These are phyloP conservation scores for Triticum urartu DNA, from an alignment of 176 grass and related monocot species.

Conservation along the genomic window DNA sequence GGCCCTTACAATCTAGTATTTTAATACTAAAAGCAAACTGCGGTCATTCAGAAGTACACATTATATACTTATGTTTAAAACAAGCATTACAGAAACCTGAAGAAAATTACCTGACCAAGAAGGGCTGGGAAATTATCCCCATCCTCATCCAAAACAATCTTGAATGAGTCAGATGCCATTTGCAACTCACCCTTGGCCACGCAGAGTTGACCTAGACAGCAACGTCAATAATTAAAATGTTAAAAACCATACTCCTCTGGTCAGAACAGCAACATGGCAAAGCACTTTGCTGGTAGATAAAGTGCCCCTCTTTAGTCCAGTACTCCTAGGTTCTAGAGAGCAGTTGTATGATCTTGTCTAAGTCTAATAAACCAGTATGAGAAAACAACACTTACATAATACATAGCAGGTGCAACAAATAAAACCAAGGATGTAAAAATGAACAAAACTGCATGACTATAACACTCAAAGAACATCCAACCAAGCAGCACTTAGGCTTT, in stretches of 20 bases:
- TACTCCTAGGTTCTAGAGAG: background rate
- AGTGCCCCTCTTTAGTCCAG: background rate
- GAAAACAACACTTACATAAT: background rate
- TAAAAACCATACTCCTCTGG: background rate
- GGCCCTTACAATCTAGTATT: background rate
- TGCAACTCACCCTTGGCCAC: constrained; percentile 82
- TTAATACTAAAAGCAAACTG: constrained; percentile 17
- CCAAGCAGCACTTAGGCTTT: background rate
- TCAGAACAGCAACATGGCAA: constrained; percentile 5
- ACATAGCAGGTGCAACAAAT: background rate
- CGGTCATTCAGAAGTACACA: background rate
- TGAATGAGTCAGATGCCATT: constrained; percentile 76
- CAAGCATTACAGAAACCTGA: constrained; percentile 24
- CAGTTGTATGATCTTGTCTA: background rate
- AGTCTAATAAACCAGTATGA: background rate
- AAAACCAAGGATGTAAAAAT: background rate
- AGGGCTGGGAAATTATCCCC: constrained; percentile 79
- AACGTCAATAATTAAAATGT: constrained; percentile 22
- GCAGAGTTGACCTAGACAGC: constrained; percentile 76
- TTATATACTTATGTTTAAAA: background rate
- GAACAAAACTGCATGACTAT: background rate
- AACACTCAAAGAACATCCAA: background rate
- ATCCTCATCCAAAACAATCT: constrained; percentile 86
- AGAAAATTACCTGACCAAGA: constrained; percentile 83
- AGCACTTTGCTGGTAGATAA: background rate